Evolutionary conservation across 345 rosid species (phyloP).

Genomic region (Carallia pectinifolia): DNA sequence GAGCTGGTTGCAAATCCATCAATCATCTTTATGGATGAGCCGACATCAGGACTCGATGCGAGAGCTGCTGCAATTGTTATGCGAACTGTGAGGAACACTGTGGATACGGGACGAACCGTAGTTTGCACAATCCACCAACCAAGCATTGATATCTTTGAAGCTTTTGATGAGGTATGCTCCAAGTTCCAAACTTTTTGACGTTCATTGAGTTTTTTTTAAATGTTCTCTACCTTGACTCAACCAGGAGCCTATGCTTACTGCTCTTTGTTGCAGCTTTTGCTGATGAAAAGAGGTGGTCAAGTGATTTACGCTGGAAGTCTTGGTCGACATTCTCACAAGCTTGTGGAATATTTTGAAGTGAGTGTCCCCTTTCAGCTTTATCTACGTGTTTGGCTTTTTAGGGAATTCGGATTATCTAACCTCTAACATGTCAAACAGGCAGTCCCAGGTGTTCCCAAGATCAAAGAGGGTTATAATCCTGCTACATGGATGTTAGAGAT

Average conservation of each 20-base stretch:
- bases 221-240: background rate
- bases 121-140: constrained; percentile 94
- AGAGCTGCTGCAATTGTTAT: constrained; percentile 88
- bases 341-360: constrained; percentile 21
- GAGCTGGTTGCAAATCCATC: constrained; percentile 79
- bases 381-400: background rate
- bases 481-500: constrained; percentile 31
- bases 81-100: constrained; percentile 78
- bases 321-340: constrained; percentile 12
- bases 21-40: constrained; percentile 82
- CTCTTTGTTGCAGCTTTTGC: constrained; percentile 11
- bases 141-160: constrained; percentile 81
- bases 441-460: constrained; percentile 17
- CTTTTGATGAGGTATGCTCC: constrained; percentile 66
- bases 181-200: background rate
- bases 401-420: background rate
- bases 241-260: background rate
- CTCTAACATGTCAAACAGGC: constrained; percentile 6
- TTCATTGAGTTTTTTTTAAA: background rate
- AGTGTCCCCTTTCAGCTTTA: background rate
- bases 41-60: constrained; percentile 82
- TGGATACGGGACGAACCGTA: constrained; percentile 81
- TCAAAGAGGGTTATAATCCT: constrained; percentile 26
- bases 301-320: constrained; percentile 18
- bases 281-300: constrained; percentile 26